Evolutionary conservation across 1,284 basidiomycete genomes (phyloP), one percentile per base, ranked within the genome.

Genomic region (Sporisorium sorghi): DNA sequence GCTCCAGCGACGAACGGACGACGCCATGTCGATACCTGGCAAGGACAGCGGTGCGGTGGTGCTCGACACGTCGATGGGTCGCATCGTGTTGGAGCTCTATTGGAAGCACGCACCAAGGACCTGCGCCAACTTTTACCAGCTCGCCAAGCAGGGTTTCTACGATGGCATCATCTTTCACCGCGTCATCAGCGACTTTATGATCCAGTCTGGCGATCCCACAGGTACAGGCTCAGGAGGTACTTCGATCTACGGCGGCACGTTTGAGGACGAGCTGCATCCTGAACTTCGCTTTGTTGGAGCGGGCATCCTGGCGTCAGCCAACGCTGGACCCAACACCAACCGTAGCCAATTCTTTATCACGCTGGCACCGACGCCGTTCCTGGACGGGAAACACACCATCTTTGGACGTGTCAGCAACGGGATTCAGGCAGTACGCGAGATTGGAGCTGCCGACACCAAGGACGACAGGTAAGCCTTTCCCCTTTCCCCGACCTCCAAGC

Each of bases 281-380:
- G 91, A 92, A 58, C 87, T 97, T 60, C 91, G 90, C 84, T 95
- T 98, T 85, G 94, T 98, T 85, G 88, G 94, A 63, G 94, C 96
- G 1, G 98, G 97, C 83, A 97, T 93, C 21, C 88, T 99, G 50
- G 94, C 93, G 78, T 97, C 98, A 94, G 97, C 97, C 17, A 99
- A 99, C 72, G 92, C 93, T 5, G 96, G 97, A 2, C 91, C 94
- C 3, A 88, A 88, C 59, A 99, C 97, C 35, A 99, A 99, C 83
- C 96, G 91, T 3, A 93, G 91, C 5, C 96, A 99, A 84, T 99
- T 99, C 88, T 99, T 99, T 86, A 94, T 99, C 83, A 99, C 97
- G 2, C 96, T 94, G 4, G 94, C 91, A 5, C 92, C 95, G 17
- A 94, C 93, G 5, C 93, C 94, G 8, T 97, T 94, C 93, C 87